Conservation (phyloP, 495 filamentous ascomycete genomes). For the Lichenothelia convexa region DNA sequence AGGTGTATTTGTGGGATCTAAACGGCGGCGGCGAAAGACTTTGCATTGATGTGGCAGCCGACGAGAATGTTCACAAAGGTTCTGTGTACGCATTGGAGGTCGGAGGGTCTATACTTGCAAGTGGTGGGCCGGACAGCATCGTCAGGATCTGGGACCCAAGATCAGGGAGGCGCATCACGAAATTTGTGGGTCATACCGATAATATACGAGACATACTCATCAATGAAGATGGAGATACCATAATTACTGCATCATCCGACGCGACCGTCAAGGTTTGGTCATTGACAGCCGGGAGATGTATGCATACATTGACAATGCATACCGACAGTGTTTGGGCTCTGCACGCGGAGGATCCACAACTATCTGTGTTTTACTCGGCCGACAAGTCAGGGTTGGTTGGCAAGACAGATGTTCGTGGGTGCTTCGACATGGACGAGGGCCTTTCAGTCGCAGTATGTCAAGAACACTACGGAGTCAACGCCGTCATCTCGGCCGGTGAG, state of each 20-base stretch:
- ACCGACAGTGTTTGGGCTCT: slow-evolving; percentile 96
- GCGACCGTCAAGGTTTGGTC: slow-evolving; percentile 98
- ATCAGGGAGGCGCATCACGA: slow-evolving; percentile 78
- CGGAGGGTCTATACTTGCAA: slow-evolving; percentile 60
- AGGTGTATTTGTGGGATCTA: slow-evolving; percentile 84
- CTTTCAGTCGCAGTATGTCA: slow-evolving; percentile 73
- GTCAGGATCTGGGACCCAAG: slow-evolving; percentile 86
- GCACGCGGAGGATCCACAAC: slow-evolving; percentile 67
- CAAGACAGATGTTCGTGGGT: slow-evolving; percentile 73
- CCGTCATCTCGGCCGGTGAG: slow-evolving; percentile 60
- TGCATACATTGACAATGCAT: slow-evolving; percentile 97
- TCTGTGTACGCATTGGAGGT: slow-evolving; percentile 82
- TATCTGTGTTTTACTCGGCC: slow-evolving; percentile 83
- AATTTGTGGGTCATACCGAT: slow-evolving; percentile 96
- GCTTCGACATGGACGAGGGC: slow-evolving; percentile 72
- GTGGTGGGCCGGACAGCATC: slow-evolving; percentile 84
- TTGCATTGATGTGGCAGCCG: slow-evolving; percentile 65
- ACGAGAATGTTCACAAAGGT: slow-evolving; percentile 66
- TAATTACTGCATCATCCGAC: slow-evolving; percentile 90
- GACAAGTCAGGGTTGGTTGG: slow-evolving; percentile 82
- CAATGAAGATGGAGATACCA: slow-evolving; percentile 69
- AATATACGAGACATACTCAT: slow-evolving; percentile 82
- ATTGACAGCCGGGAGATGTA: slow-evolving; percentile 78
- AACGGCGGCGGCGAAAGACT: slow-evolving; percentile 69
- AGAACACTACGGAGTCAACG: slow-evolving; percentile 77